Conservation (phyloP, 495 filamentous ascomycete species). For the Tuber umbilicatum region DNA sequence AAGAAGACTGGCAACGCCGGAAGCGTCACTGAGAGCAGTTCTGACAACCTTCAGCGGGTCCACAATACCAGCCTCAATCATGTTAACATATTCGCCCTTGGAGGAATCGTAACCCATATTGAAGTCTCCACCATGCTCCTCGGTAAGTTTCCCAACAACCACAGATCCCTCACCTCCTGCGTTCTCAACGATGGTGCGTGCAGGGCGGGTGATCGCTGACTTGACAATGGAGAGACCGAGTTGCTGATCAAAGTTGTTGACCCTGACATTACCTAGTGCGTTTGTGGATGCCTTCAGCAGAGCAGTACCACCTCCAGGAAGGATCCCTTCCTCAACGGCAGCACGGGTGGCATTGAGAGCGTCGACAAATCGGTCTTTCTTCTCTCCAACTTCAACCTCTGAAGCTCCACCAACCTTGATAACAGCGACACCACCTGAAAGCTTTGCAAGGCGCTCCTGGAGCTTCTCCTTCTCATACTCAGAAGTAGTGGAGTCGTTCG, state of each 20-base stretch:
- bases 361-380: slow-evolving; percentile 99
- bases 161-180: slow-evolving; percentile 93
- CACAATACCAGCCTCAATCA: slow-evolving; percentile 93
- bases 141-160: slow-evolving; percentile 94
- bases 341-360: slow-evolving; percentile 97
- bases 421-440: slow-evolving; percentile 96
- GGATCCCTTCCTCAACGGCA: slow-evolving; percentile 96
- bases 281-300: slow-evolving; percentile 94
- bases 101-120: slow-evolving; percentile 95
- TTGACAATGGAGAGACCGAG: slow-evolving; percentile 96
- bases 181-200: slow-evolving; percentile 94
- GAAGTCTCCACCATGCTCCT: slow-evolving; percentile 87
- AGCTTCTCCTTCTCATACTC: slow-evolving; percentile 99
- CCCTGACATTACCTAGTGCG: slow-evolving; percentile 71
- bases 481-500: slow-evolving; percentile 83
- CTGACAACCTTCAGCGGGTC: slow-evolving; percentile 99
- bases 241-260: slow-evolving; percentile 96
- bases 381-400: slow-evolving; percentile 97
- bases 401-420: slow-evolving; percentile 97
- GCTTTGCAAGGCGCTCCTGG: slow-evolving; percentile 97
- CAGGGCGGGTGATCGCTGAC: slow-evolving; percentile 91
- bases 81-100: slow-evolving; percentile 96
- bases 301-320: slow-evolving; percentile 95
- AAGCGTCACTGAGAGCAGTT: slow-evolving; percentile 87
- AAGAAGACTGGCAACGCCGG: slow-evolving; percentile 91